Conservation (phyloP, 257 asterid genomes). For the Hygrophila difformis region DNA sequence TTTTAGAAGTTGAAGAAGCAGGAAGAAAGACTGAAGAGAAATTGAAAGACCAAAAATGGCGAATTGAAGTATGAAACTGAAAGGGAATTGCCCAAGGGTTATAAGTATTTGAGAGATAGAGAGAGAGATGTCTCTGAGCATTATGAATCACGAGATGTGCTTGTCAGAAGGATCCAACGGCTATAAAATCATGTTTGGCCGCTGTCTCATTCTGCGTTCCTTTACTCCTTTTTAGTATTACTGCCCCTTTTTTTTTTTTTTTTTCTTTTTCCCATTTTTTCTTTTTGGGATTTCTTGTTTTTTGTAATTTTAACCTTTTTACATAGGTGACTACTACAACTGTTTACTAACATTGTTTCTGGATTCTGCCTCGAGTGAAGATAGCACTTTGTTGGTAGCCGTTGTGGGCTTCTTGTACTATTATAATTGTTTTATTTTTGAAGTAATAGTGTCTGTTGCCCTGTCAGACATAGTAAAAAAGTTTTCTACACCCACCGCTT, state of each 20-base stretch:
- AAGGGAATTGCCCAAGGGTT: conserved; percentile 13
- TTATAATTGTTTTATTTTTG: neutral
- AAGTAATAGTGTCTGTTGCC: no score
- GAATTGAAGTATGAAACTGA: conserved; percentile 8
- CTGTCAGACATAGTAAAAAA: no score
- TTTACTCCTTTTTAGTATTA: conserved; percentile 1
- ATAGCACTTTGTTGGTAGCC: conserved; percentile 57
- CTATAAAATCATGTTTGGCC: conserved; percentile 26
- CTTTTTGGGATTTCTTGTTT: no score
- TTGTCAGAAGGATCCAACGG: conserved; percentile 60
- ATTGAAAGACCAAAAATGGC: neutral
- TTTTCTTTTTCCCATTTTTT: conserved; percentile 22
- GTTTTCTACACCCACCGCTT: no score
- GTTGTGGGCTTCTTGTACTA: conserved; percentile 26
- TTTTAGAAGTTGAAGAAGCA: neutral
- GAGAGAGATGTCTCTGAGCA: conserved; percentile 2
- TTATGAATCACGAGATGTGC: conserved; percentile 33
- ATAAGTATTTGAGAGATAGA: conserved; percentile 25
- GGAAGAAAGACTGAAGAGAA: conserved; percentile 3
- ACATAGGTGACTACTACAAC: no score
- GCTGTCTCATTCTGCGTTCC: conserved; percentile 21
- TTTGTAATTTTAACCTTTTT: no score
- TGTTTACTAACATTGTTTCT: no score
- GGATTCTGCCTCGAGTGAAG: conserved; percentile 29
- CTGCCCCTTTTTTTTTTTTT: conserved; percentile 5